These are phyloP conservation scores for Fusarium beomiforme DNA, from an alignment of 2,329 filamentous ascomycete genomes.

Conservation along the genomic window DNA sequence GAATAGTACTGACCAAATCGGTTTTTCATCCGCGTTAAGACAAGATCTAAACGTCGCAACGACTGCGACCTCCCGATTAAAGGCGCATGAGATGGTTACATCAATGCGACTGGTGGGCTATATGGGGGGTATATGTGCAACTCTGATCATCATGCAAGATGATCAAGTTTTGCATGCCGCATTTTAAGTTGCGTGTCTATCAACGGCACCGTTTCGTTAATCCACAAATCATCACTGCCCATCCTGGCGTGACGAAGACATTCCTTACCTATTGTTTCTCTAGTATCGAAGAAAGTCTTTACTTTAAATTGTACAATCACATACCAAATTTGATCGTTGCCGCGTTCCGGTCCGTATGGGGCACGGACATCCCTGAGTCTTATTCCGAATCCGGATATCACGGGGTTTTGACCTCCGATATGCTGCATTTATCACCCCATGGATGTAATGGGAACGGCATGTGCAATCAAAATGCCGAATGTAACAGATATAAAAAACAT, in stretches of 20 bases:
- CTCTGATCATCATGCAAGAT: background rate
- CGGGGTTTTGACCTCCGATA: conserved; percentile 28
- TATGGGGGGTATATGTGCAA: background rate
- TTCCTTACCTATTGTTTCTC: too few relatives aligned
- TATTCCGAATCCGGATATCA: conserved; percentile 22
- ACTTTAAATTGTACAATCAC: background rate
- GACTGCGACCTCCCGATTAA: background rate
- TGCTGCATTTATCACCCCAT: conserved; percentile 24
- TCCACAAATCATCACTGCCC: background rate
- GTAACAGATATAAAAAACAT: conserved; percentile 15
- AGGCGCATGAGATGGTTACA: background rate
- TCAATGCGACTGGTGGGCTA: background rate
- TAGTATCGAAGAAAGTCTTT: fast-evolving
- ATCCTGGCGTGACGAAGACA: background rate
- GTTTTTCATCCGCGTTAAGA: too few relatives aligned
- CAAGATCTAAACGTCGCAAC: too few relatives aligned
- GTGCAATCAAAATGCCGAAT: background rate
- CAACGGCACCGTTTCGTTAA: background rate
- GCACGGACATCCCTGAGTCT: background rate
- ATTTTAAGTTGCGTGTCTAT: fast-evolving
- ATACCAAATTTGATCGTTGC: background rate
- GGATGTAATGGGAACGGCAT: conserved; percentile 8
- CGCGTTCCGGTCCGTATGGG: background rate
- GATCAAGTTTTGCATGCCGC: background rate
- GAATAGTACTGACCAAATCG: too few relatives aligned